These are phyloP conservation scores for Rhododendron simsii DNA, from an alignment of 148 eudicot species.

Conservation along the genomic window DNA sequence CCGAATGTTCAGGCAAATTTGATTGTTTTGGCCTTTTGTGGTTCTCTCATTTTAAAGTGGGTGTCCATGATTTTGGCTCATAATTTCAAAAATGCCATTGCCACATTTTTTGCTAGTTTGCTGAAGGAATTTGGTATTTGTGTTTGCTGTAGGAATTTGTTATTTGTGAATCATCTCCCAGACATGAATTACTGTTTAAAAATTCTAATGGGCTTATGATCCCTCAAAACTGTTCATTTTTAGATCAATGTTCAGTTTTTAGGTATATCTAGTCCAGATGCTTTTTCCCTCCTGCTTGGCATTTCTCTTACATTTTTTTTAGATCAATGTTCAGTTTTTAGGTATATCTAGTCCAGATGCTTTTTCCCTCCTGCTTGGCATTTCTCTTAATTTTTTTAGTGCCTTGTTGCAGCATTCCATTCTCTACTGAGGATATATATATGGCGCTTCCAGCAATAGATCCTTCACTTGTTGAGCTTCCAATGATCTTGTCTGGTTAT, in stretches of 20 bases:
- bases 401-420: constrained; percentile 74
- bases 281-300: neutral
- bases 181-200: neutral
- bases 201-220: neutral
- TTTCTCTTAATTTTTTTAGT: neutral
- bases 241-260: neutral
- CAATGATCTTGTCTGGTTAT: constrained; percentile 49
- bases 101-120: neutral
- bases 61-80: neutral
- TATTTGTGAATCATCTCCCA: neutral
- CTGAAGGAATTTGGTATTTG: neutral
- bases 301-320: neutral
- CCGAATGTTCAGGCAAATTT: neutral
- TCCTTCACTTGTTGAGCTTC: constrained; percentile 66
- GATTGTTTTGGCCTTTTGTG: neutral
- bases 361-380: neutral
- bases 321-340: neutral
- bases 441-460: constrained; percentile 85
- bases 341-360: neutral
- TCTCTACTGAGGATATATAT: constrained; percentile 90
- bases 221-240: neutral
- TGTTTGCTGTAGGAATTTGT: neutral
- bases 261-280: neutral
- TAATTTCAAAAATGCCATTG: neutral
- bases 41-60: neutral